Conservation (phyloP, 768 basidiomycete species). For the Mycena indigotica region DNA sequence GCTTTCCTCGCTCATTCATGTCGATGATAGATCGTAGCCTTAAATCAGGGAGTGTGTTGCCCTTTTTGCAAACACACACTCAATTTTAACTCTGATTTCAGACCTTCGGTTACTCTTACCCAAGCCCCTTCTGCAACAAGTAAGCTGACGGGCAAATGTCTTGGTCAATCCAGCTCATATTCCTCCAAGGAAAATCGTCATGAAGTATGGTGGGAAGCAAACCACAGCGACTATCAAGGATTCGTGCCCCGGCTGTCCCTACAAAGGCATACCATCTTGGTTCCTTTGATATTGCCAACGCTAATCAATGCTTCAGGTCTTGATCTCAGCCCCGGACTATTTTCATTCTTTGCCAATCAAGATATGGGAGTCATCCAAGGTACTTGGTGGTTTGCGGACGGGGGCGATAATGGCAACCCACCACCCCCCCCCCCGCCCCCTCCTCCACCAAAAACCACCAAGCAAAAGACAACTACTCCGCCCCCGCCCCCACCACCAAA, state of each 20-base stretch:
- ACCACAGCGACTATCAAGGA: slow-evolving; percentile 63
- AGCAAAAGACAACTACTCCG: slow-evolving; percentile 25
- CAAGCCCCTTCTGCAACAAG: slow-evolving; percentile 66
- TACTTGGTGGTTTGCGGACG: slow-evolving; percentile 55
- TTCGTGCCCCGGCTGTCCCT: slow-evolving; percentile 18
- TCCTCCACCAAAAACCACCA: too few species aligned
- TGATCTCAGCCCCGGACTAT: slow-evolving; percentile 70
- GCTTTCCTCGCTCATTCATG: slow-evolving; percentile 2
- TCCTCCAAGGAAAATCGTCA: slow-evolving; percentile 60
- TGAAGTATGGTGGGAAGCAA: slow-evolving; percentile 63
- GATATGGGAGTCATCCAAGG: slow-evolving; percentile 33
- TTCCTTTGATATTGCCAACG: slow-evolving; percentile 38
- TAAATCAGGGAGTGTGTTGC: slow-evolving; percentile 44
- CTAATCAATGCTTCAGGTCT: slow-evolving; percentile 56
- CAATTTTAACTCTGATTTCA: too few species aligned
- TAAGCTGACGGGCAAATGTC: too few species aligned
- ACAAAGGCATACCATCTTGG: slow-evolving; percentile 3
- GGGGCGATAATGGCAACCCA: slow-evolving; percentile 13
- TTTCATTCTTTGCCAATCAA: slow-evolving; percentile 56
- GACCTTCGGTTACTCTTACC: slow-evolving; percentile 33
- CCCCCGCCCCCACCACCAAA: slow-evolving; percentile 5
- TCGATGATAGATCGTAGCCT: slow-evolving; percentile 52
- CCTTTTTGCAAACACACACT: too few species aligned
- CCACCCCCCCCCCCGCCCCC: slow-evolving; percentile 26
- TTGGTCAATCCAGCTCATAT: too few species aligned